Evolutionary conservation across 192 early-diverging fungal genomes (phyloP), one percentile per base, ranked within the genome.

Genomic region (Rhizoclosmatium sp.): DNA sequence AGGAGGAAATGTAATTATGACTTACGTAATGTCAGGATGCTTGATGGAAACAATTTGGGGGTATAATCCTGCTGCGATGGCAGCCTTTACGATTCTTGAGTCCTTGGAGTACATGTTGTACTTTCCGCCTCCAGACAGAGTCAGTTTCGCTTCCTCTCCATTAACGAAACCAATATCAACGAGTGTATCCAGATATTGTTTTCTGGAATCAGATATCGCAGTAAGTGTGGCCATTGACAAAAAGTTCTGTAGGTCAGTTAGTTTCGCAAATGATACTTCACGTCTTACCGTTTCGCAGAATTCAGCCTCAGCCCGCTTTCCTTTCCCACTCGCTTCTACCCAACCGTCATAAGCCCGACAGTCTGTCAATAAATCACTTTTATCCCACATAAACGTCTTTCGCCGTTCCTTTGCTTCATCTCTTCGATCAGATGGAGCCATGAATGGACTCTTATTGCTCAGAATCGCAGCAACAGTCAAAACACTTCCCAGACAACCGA

Each of bases 11-110:
- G n/a, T 21, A 10, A 72, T 59, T 21, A 49, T n/a, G 19, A 39
- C 71, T 4, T 41, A 97, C 80, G 89, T 92, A 46, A 89, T 86
- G 48, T 88, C 87, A 1, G 95, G 95, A 65, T 91, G 67, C n/a
- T 85, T 84, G 56, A 97, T 86, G 31, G 89, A 85, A 44, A 88
- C 93, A 62, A 96, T 82, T 71, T 95, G 94, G 0, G 95, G 95
- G 76, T 93, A 95, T 59, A 96, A 82, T 3, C 95, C 96, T 5
- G 95, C 94, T 69, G 92, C 88, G 16, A 98, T 67, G 44, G 93
- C 85, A 21, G 91, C 89, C 42, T 93, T 91, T 48, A 96, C 79
- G n/a, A 98, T 78, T 58, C 87, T 85, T 47, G 78, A 82, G 31
- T 89, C 84, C 4, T 87, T 82, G 7, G 91, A 79, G 73, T 95